Conservation (phyloP, 2,329 filamentous ascomycete genomes). For the Ceratocystis destructans region DNA sequence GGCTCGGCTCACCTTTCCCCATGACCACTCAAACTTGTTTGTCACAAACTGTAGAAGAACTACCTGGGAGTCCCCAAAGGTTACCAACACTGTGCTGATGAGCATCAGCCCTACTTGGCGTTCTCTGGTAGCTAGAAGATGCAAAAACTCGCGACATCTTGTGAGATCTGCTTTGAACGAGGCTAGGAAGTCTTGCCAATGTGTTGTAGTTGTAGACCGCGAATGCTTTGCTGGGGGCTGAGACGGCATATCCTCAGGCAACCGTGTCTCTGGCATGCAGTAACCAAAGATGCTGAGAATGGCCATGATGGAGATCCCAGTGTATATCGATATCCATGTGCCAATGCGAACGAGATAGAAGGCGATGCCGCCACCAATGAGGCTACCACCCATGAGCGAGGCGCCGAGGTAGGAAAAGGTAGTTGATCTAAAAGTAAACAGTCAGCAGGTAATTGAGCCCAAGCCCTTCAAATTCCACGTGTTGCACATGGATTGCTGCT, state of each 20-base stretch:
- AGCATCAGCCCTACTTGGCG: conserved; percentile 17
- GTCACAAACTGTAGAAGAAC: conserved; percentile 24
- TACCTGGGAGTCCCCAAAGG: conserved; percentile 17
- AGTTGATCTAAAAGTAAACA: conserved; percentile 15
- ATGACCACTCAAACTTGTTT: conserved; percentile 22
- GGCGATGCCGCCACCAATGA: conserved; percentile 20
- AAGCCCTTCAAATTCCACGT: background rate
- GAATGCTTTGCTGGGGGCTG: background rate
- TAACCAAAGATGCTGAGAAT: conserved; percentile 14
- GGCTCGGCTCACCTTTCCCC: conserved; percentile 16
- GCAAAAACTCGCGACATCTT: conserved; percentile 14
- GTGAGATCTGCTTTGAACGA: conserved; percentile 8
- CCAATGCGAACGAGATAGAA: conserved; percentile 20
- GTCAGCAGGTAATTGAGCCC: background rate
- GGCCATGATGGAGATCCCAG: conserved; percentile 16
- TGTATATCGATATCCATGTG: conserved; percentile 18
- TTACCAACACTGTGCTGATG: conserved; percentile 15
- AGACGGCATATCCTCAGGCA: conserved; percentile 2
- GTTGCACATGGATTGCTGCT: conserved; percentile 10
- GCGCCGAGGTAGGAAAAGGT: conserved; percentile 21
- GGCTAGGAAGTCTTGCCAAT: conserved; percentile 16
- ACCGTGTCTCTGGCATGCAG: conserved; percentile 20
- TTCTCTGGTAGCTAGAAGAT: conserved; percentile 13
- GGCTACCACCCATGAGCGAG: conserved; percentile 17
- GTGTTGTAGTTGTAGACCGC: background rate